phyloP scores from a whole-genome alignment of 2,329 filamentous ascomycete species.

The Trichoderma breve region DNA sequence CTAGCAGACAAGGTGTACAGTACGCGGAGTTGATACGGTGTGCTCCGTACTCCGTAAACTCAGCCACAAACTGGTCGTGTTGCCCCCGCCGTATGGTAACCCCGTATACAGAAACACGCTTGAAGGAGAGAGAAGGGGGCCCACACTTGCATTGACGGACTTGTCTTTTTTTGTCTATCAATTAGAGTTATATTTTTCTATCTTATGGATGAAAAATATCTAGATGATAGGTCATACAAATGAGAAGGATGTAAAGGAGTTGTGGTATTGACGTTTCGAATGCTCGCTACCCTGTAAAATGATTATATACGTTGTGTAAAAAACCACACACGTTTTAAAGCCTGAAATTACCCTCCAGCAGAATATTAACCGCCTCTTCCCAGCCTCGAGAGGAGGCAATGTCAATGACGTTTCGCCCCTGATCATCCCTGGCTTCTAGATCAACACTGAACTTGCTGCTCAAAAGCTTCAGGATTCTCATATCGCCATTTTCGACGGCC shows the following conservation, averaged over 20 bases:
- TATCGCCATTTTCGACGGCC: constrained; percentile 62
- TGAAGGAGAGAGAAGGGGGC: background rate
- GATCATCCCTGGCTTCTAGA: constrained; percentile 52
- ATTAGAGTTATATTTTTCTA: background rate
- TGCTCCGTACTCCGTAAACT: background rate
- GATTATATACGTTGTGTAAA: background rate
- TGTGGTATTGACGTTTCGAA: background rate
- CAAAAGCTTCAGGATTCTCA: constrained; percentile 51
- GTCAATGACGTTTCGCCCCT: constrained; percentile 53
- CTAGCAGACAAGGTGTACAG: background rate
- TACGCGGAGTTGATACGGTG: background rate
- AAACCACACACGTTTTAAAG: background rate
- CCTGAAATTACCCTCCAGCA: constrained; percentile 39
- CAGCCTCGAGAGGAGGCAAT: constrained; percentile 58
- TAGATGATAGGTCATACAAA: background rate
- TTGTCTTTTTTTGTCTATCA: background rate
- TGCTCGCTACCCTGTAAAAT: background rate
- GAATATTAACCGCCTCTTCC: constrained; percentile 53
- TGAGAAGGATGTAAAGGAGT: background rate
- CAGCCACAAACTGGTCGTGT: background rate
- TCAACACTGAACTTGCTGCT: constrained; percentile 50
- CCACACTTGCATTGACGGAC: background rate
- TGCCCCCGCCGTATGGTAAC: background rate
- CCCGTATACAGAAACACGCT: background rate
- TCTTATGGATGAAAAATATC: background rate